Evolutionary conservation across 164 flowering plant species (phyloP).

Genomic region (Nelumbo lutea): DNA sequence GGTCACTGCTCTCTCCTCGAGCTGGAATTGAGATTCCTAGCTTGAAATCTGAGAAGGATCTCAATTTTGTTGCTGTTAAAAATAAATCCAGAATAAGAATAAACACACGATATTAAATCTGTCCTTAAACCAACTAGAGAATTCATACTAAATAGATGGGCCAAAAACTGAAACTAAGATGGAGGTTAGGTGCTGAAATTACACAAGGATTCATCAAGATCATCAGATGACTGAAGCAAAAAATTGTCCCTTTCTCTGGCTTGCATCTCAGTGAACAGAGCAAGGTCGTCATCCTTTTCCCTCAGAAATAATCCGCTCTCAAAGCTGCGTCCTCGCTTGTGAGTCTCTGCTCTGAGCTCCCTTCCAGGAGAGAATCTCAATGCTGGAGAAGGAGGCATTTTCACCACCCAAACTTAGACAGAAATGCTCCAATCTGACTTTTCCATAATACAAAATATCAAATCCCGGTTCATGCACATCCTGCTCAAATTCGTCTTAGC

Average conservation of each 20-base stretch:
- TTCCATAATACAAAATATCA: not conserved
- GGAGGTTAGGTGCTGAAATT: slow-evolving; percentile 23
- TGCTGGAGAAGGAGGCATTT: slow-evolving; percentile 86
- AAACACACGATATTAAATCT: not conserved
- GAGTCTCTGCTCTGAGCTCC: slow-evolving; percentile 43
- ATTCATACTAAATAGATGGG: not conserved
- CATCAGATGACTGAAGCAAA: slow-evolving; percentile 68
- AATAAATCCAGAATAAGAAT: not conserved
- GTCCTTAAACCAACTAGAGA: slow-evolving; percentile 1
- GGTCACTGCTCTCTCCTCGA: slow-evolving; percentile 75
- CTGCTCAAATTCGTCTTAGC: too few species aligned
- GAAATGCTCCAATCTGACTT: slow-evolving; percentile 6
- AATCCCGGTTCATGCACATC: not conserved
- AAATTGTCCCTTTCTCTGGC: slow-evolving; percentile 63
- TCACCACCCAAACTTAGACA: slow-evolving; percentile 15
- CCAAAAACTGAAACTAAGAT: slow-evolving; percentile 1
- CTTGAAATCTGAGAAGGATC: slow-evolving; percentile 73
- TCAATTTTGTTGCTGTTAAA: slow-evolving; percentile 64
- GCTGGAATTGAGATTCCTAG: slow-evolving; percentile 66
- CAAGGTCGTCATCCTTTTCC: slow-evolving; percentile 87
- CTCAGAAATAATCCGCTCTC: slow-evolving; percentile 50
- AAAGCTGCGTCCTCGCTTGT: slow-evolving; percentile 76
- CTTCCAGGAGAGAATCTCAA: slow-evolving; percentile 63
- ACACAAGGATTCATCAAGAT: slow-evolving; percentile 74
- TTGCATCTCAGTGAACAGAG: slow-evolving; percentile 82